A percentile compares a stretch with the other conserved stretches of the same genome.
These are phyloP conservation scores for Penicillium concentricum DNA, from an alignment of 2,329 filamentous ascomycete species.

Conservation along the genomic window DNA sequence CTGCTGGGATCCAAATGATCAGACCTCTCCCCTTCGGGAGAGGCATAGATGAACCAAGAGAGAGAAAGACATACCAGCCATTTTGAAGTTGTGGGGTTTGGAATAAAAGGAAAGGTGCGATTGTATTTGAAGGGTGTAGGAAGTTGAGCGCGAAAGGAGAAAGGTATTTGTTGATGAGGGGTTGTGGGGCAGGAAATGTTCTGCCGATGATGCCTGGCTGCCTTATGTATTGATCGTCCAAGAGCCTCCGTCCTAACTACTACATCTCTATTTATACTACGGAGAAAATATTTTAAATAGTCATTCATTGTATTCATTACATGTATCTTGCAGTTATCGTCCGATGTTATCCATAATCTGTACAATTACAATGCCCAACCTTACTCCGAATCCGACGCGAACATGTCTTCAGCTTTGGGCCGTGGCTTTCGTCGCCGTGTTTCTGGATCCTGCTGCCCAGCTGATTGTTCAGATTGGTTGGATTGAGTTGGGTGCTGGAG, in stretches of 20 bases:
- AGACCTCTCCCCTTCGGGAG: background rate
- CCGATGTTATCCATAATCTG: background rate
- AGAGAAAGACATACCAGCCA: conserved; percentile 34
- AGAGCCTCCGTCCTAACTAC: background rate
- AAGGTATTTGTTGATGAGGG: conserved; percentile 27
- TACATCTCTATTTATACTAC: background rate
- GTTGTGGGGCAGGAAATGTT: conserved; percentile 29
- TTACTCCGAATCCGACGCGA: conserved; percentile 66
- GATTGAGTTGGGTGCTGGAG: background rate
- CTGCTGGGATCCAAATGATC: conserved; percentile 11
- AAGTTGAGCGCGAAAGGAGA: conserved; percentile 10
- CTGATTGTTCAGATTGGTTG: conserved; percentile 21
- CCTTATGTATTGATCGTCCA: conserved; percentile 9
- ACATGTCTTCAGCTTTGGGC: conserved; percentile 81
- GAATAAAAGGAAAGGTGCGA: conserved; percentile 17
- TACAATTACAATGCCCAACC: conserved; percentile 15
- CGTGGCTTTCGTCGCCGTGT: conserved; percentile 54
- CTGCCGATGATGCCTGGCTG: conserved; percentile 13
- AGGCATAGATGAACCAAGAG: background rate
- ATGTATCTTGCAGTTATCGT: conserved; percentile 1
- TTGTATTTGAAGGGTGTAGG: conserved; percentile 15
- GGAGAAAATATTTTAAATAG: background rate
- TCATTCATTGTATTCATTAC: conserved; percentile 1
- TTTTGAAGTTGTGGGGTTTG: conserved; percentile 26
- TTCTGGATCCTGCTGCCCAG: conserved; percentile 23